A percentile compares a stretch with the other conserved stretches of the same genome.
phyloP scores from a whole-genome alignment of 257 asterid genomes.

The Verbena officinalis region DNA sequence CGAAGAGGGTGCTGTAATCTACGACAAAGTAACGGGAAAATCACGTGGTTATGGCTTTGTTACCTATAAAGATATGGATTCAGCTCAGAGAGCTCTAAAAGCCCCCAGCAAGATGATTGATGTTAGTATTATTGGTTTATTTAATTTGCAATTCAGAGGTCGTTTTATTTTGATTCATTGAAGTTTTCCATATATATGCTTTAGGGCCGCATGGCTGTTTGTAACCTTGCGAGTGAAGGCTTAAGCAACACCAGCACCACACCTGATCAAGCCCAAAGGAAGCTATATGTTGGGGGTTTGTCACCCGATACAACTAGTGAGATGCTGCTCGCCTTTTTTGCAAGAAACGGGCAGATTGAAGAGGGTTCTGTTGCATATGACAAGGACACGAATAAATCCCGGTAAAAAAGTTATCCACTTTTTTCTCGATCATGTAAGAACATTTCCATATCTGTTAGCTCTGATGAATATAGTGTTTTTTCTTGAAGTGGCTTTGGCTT shows the following conservation, averaged over 20 bases:
- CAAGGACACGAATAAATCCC: slow-evolving; percentile 75
- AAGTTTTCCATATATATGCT: slow-evolving; percentile 28
- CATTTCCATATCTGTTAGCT: background rate
- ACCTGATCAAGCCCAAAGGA: slow-evolving; percentile 76
- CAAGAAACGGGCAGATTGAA: slow-evolving; percentile 75
- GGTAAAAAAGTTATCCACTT: slow-evolving; percentile 43
- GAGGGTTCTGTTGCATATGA: slow-evolving; percentile 95
- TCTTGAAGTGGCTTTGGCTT: slow-evolving; percentile 84
- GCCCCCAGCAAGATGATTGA: slow-evolving; percentile 84
- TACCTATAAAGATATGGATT: slow-evolving; percentile 72
- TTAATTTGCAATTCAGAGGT: background rate
- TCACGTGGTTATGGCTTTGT: slow-evolving; percentile 86
- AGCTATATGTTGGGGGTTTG: slow-evolving; percentile 76
- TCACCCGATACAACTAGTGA: slow-evolving; percentile 84
- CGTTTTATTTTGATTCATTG: background rate
- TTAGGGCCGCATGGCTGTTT: slow-evolving; percentile 91
- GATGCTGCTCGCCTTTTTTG: slow-evolving; percentile 62
- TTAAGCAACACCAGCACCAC: slow-evolving; percentile 51
- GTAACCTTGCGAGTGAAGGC: slow-evolving; percentile 86
- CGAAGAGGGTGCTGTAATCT: slow-evolving; percentile 82
- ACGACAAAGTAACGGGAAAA: slow-evolving; percentile 70
- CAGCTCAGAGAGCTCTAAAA: slow-evolving; percentile 72
- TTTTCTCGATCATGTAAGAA: slow-evolving; percentile 12
- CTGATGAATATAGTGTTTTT: slow-evolving; percentile 30
- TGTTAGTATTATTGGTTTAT: slow-evolving; percentile 42